Conservation (phyloP, 78 protist species). For the Dictyostelium discoideum region DNA sequence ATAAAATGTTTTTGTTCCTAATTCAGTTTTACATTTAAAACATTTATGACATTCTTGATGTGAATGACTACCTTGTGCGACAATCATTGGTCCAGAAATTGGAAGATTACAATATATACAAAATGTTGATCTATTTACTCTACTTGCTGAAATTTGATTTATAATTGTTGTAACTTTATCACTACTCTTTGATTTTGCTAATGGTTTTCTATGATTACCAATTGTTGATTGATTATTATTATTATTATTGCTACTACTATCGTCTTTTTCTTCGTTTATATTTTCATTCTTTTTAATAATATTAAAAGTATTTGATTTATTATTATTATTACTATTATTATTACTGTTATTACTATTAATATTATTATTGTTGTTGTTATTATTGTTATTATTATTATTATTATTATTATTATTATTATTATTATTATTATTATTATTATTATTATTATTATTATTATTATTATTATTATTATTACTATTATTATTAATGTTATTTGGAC, state of each 20-base stretch:
- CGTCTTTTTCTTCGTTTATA: neutral
- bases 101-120: constrained; percentile 56
- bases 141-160: constrained; percentile 27
- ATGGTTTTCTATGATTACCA: constrained; percentile 25
- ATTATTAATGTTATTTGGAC: constrained; percentile 5
- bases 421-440: no score
- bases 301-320: neutral
- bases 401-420: neutral
- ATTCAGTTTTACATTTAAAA: constrained; percentile 18
- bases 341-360: neutral
- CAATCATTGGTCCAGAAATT: constrained; percentile 39
- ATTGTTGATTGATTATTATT: neutral
- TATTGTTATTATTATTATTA: neutral
- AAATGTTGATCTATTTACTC: constrained; percentile 24
- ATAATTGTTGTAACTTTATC: constrained; percentile 38
- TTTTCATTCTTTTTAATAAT: no score
- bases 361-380: neutral
- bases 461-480: neutral
- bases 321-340: neutral
- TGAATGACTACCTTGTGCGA: constrained; percentile 57
- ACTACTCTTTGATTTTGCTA: constrained; percentile 18
- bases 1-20: constrained; percentile 66
- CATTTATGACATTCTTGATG: constrained; percentile 68
- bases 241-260: neutral
- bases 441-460: neutral